Conservation (phyloP, 805 yeast genomes). For the Candida oleophila region DNA sequence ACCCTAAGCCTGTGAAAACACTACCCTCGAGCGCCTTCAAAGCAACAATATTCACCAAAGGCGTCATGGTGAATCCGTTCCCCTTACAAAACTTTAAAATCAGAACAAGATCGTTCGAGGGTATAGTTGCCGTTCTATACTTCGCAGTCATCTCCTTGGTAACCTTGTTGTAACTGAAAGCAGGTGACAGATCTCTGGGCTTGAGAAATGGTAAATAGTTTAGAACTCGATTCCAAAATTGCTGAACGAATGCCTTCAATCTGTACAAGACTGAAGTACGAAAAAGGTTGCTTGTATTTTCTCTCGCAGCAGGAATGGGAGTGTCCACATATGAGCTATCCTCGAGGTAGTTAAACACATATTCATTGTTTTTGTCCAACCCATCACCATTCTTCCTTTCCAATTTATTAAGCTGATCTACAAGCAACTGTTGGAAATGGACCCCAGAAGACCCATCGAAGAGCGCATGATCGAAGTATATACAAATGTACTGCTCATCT, state of each 20-base stretch:
- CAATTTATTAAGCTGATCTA: constrained; percentile 11
- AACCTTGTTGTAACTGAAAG: background rate
- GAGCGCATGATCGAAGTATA: constrained; percentile 26
- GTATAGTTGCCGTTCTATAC: constrained; percentile 11
- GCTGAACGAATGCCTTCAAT: background rate
- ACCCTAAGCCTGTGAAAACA: constrained; percentile 11
- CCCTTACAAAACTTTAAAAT: constrained; percentile 13
- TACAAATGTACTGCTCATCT: constrained; percentile 15
- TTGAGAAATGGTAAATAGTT: background rate
- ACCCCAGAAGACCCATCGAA: constrained; percentile 34
- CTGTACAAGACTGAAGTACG: background rate
- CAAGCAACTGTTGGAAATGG: constrained; percentile 25
- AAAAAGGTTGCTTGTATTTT: background rate
- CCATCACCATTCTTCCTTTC: background rate
- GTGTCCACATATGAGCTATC: background rate
- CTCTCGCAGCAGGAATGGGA: background rate
- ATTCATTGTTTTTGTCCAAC: background rate
- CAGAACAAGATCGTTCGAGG: constrained; percentile 8
- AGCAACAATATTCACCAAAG: constrained; percentile 17
- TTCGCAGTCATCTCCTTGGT: background rate
- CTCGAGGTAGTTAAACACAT: background rate
- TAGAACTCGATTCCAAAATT: background rate
- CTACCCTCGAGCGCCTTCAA: constrained; percentile 15
- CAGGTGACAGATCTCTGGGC: background rate
- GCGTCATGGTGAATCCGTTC: constrained; percentile 20